Conservation (phyloP, 73 alveolate genomes). For the Paramecium sonneborni region DNA sequence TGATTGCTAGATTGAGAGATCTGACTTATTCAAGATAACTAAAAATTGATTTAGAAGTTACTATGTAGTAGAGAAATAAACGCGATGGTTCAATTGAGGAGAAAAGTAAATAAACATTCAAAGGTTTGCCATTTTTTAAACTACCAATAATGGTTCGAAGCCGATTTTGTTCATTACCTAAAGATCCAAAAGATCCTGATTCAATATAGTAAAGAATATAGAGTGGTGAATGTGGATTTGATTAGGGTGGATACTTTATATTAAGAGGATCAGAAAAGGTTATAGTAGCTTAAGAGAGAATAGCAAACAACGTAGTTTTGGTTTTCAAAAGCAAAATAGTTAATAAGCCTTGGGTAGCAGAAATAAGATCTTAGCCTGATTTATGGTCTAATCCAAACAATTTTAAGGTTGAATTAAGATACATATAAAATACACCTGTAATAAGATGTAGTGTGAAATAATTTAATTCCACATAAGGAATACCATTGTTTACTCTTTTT, state of each 20-base stretch:
- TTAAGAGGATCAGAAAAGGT: conserved; percentile 85
- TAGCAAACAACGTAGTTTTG: conserved; percentile 80
- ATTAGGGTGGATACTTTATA: conserved; percentile 84
- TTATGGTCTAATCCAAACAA: conserved; percentile 66
- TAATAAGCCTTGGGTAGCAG: conserved; percentile 80
- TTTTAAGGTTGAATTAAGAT: conserved; percentile 42
- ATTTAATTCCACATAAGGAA: conserved; percentile 75
- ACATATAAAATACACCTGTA: not conserved
- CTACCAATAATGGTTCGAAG: conserved; percentile 83
- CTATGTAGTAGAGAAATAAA: conserved; percentile 59
- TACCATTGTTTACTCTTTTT: conserved; percentile 74
- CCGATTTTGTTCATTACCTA: conserved; percentile 71
- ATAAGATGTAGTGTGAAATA: conserved; percentile 67
- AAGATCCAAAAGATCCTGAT: conserved; percentile 47
- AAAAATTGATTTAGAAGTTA: conserved; percentile 66
- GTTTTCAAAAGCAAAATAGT: conserved; percentile 73
- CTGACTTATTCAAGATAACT: conserved; percentile 74
- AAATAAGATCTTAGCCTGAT: conserved; percentile 74
- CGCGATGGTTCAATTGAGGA: conserved; percentile 62
- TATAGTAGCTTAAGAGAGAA: conserved; percentile 82
- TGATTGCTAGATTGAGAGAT: conserved; percentile 83
- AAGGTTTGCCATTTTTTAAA: conserved; percentile 66
- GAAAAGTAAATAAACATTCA: conserved; percentile 30
- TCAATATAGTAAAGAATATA: conserved; percentile 69
- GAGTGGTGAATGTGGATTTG: conserved; percentile 80